Evolutionary conservation across 306 rosid genomes (phyloP), one percentile per base, ranked within the genome.

Genomic region (Sesbania bispinosa): DNA sequence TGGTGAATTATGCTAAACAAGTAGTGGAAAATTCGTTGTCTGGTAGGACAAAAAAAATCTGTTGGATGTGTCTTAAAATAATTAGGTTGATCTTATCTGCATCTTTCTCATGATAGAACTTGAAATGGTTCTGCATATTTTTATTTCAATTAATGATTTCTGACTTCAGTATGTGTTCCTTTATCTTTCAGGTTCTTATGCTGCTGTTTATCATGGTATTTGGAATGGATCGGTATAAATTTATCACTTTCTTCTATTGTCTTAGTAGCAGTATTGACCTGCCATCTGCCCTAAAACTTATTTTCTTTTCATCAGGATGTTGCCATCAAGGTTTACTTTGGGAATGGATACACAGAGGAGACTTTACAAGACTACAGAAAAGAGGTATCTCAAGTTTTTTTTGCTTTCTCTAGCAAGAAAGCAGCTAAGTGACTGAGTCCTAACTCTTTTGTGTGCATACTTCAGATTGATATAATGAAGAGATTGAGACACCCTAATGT

Each of bases 401-500:
- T 18, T 6, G 64, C 48, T 80, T 68, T 62, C 61, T 36, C 46
- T 71, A 36, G 57, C 54, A 35, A 70, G 50, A 26, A 80, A 61
- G 72, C 61, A 64, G 77, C 38, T n/a, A n/a, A n/a, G n/a, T n/a
- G n/a, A n/a, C n/a, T 51, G 53, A 62, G 57, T 39, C 30, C 51
- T 16, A 36, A 51, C 42, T 71, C 73, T 71, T 59, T 26, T 75
- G 16, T 66, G 36, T 42, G 33, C 63, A 7, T 57, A 27, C 69
- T 55, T 81, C 79, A 92, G 93, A 82, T 89, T 84, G 82, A 82
- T 82, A 92, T 92, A 84, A 89, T 87, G 97, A 88, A 85, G 86
- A 85, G 92, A 80, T 75, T 85, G 76, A 81, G 97, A 66, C 97
- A 89, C 80, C 96, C 97, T 43, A 89, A 92, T 81, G 93, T 89